phyloP scores from a whole-genome alignment of 139 green algal genomes.

The Chlorella sp. region DNA sequence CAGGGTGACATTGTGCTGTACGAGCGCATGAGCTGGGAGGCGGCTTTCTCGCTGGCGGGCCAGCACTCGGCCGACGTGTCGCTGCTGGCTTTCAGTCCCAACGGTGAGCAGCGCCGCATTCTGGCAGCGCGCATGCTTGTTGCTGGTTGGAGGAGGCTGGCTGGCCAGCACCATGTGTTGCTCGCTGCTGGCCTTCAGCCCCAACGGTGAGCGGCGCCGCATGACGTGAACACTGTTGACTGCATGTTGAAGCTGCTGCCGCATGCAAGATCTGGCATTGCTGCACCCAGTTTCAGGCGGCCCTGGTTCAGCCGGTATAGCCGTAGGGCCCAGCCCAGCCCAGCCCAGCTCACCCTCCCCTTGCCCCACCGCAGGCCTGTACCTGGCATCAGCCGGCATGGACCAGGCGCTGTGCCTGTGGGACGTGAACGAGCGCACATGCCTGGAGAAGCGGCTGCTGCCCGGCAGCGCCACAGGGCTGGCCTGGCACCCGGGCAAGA shows the following conservation, averaged over 20 bases:
- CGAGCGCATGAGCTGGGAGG: slow-evolving; percentile 76
- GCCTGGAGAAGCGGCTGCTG: slow-evolving; percentile 33
- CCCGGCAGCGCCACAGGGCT: slow-evolving; percentile 52
- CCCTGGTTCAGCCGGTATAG: no score
- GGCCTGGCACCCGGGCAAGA: slow-evolving; percentile 76
- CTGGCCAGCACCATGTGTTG: no score
- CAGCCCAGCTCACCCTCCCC: background rate
- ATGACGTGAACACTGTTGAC: no score
- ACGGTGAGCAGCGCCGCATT: slow-evolving; percentile 68
- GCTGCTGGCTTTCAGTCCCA: slow-evolving; percentile 79
- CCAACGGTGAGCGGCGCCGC: slow-evolving; percentile 75
- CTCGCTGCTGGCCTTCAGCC: slow-evolving; percentile 74
- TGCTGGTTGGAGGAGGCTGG: no score
- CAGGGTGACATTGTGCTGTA: slow-evolving; percentile 60
- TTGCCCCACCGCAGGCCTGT: slow-evolving; percentile 62
- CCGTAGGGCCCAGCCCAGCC: no score
- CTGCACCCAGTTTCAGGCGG: no score
- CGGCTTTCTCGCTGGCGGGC: slow-evolving; percentile 25
- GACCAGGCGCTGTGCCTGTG: slow-evolving; percentile 80
- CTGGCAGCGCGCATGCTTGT: no score
- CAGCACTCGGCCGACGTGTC: slow-evolving; percentile 60
- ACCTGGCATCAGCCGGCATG: slow-evolving; percentile 65
- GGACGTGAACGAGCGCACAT: slow-evolving; percentile 56
- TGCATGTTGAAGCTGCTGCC: no score
- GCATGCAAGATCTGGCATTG: no score